A percentile compares a stretch with the other conserved stretches of the same genome.
These are phyloP conservation scores for Mucor racemosus DNA, from an alignment of 371 early-diverging fungal species.

Conservation along the genomic window DNA sequence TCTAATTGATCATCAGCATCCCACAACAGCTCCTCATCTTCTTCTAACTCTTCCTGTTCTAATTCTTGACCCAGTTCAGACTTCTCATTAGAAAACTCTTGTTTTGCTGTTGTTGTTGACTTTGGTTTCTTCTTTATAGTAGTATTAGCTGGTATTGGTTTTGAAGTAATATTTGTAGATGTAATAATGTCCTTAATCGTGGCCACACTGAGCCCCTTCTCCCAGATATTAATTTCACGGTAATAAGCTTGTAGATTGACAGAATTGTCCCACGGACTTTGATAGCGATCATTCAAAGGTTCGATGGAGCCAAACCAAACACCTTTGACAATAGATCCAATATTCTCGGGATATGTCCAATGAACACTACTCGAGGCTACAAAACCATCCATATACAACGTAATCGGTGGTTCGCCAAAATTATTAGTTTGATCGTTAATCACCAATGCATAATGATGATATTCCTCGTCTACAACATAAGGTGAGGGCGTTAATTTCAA, in stretches of 20 bases:
- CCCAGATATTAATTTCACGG: constrained; percentile 47
- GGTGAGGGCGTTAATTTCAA: constrained; percentile 34
- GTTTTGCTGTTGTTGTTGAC: not conserved
- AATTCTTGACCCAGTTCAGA: not conserved
- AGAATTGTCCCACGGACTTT: constrained; percentile 50
- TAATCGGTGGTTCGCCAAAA: constrained; percentile 25
- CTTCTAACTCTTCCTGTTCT: not conserved
- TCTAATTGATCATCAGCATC: constrained; percentile 14
- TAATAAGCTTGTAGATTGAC: constrained; percentile 39
- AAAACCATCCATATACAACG: constrained; percentile 50
- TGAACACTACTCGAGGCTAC: constrained; percentile 31
- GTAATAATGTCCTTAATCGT: constrained; percentile 4
- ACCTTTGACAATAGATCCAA: constrained; percentile 35
- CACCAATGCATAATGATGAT: constrained; percentile 47
- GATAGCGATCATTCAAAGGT: constrained; percentile 44
- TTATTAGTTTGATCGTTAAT: constrained; percentile 18
- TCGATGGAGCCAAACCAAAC: constrained; percentile 56
- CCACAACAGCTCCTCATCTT: constrained; percentile 18
- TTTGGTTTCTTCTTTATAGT: not conserved
- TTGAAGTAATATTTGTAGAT: not conserved
- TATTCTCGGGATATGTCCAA: constrained; percentile 32
- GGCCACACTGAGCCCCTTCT: constrained; percentile 25
- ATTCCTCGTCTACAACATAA: constrained; percentile 32
- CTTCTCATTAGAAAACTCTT: not conserved
- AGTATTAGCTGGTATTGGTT: not conserved